Conservation (phyloP, 306 rosid species). For the Sicyos edulis region DNA sequence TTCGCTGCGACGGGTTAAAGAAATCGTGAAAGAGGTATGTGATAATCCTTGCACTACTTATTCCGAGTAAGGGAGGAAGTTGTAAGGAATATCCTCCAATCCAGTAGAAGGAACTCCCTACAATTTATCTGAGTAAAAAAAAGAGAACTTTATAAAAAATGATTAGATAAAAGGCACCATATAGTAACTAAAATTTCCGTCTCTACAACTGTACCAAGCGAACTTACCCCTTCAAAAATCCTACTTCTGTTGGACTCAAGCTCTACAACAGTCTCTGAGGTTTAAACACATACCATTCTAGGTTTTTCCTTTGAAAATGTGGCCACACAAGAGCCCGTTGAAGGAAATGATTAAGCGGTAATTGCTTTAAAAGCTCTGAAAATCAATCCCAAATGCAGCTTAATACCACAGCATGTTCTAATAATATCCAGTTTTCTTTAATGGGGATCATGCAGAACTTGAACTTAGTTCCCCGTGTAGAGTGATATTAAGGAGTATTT, state of each 20-base stretch:
- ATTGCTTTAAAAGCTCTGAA: no score
- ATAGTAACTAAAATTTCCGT: neutral
- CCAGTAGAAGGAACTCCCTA: neutral
- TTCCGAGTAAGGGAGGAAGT: neutral
- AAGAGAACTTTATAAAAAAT: neutral
- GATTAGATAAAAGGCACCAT: neutral
- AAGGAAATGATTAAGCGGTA: neutral
- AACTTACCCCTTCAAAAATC: neutral
- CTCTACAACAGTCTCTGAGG: neutral
- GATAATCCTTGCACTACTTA: conserved; percentile 14
- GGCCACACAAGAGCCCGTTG: neutral
- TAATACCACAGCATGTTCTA: neutral
- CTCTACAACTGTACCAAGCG: neutral
- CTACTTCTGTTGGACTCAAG: neutral
- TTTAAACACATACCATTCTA: neutral
- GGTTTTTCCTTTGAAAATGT: neutral
- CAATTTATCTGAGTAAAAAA: neutral
- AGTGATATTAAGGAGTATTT: neutral
- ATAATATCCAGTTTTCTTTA: neutral
- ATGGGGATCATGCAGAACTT: neutral
- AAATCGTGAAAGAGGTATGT: conserved; percentile 81
- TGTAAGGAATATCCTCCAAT: neutral
- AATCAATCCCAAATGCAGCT: neutral
- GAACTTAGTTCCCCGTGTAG: neutral
- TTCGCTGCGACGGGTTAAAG: conserved; percentile 92